Evolutionary conservation across 2,329 filamentous ascomycete species (phyloP).

Genomic region (Colletotrichum incanum): DNA sequence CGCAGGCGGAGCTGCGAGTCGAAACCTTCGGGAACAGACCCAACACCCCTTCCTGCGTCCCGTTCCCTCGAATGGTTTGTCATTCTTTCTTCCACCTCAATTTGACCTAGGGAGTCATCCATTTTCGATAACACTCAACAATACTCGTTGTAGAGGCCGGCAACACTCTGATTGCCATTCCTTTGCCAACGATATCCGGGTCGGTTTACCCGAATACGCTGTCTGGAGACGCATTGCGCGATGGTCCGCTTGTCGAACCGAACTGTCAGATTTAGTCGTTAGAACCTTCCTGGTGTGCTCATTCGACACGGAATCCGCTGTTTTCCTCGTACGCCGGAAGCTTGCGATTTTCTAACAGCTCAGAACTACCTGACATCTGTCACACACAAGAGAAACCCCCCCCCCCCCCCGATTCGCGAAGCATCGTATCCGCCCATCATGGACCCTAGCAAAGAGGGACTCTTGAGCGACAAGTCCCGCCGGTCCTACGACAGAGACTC

Average conservation of each 20-base stretch:
- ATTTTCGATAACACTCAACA: background rate
- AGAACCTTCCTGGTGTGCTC: conserved; percentile 4
- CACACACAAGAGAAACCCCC: no score
- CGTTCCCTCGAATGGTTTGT: conserved; percentile 11
- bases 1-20: conserved; percentile 25
- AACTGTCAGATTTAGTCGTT: conserved; percentile 2
- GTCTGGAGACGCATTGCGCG: conserved; percentile 10
- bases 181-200: background rate
- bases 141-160: background rate
- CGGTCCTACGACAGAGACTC: conserved; percentile 47
- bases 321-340: background rate
- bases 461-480: conserved; percentile 49
- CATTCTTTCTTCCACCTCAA: conserved; percentile 5
- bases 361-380: no score
- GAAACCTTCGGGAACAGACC: conserved; percentile 40
- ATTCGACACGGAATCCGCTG: background rate
- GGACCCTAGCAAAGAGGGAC: conserved; percentile 53
- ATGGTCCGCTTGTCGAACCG: conserved; percentile 23
- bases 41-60: conserved; percentile 18
- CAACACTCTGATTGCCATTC: background rate
- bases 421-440: conserved; percentile 17
- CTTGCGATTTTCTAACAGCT: background rate
- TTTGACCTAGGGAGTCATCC: background rate
- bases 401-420: background rate
- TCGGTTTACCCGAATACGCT: background rate